A percentile compares a stretch with the other conserved stretches of the same genome.
phyloP scores from a whole-genome alignment of 257 asterid genomes.

The Handroanthus guayacan region DNA sequence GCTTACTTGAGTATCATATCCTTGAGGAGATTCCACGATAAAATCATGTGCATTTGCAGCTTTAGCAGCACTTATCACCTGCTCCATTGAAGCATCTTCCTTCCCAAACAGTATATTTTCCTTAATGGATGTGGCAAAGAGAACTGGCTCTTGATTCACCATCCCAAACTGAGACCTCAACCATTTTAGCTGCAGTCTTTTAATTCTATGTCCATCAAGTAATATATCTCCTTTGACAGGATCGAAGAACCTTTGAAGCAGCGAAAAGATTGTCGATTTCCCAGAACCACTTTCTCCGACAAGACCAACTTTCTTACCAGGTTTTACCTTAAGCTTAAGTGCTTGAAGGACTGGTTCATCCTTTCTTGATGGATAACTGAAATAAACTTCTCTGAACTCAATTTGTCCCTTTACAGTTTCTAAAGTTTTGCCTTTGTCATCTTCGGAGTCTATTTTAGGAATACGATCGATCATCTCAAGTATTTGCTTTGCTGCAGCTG shows the following conservation, averaged over 20 bases:
- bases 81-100: slow-evolving; percentile 52
- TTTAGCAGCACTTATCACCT: slow-evolving; percentile 45
- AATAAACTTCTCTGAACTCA: slow-evolving; percentile 50
- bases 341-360: slow-evolving; percentile 43
- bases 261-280: slow-evolving; percentile 56
- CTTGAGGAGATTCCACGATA: slow-evolving; percentile 53
- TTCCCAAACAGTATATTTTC: slow-evolving; percentile 56
- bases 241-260: slow-evolving; percentile 64
- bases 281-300: slow-evolving; percentile 54
- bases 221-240: slow-evolving; percentile 53
- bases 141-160: slow-evolving; percentile 62
- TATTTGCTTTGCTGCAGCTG: slow-evolving; percentile 45
- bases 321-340: slow-evolving; percentile 42
- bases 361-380: slow-evolving; percentile 53
- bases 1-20: slow-evolving; percentile 57
- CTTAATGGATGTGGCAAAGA: slow-evolving; percentile 59
- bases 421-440: slow-evolving; percentile 36
- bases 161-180: slow-evolving; percentile 58
- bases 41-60: slow-evolving; percentile 62
- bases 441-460: slow-evolving; percentile 42
- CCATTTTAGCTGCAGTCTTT: slow-evolving; percentile 56
- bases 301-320: slow-evolving; percentile 49
- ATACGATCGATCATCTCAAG: slow-evolving; percentile 48
- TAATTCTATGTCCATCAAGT: slow-evolving; percentile 56
- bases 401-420: slow-evolving; percentile 44